phyloP scores from a whole-genome alignment of 2,329 filamentous ascomycete genomes.

The Penicillium sp. region DNA sequence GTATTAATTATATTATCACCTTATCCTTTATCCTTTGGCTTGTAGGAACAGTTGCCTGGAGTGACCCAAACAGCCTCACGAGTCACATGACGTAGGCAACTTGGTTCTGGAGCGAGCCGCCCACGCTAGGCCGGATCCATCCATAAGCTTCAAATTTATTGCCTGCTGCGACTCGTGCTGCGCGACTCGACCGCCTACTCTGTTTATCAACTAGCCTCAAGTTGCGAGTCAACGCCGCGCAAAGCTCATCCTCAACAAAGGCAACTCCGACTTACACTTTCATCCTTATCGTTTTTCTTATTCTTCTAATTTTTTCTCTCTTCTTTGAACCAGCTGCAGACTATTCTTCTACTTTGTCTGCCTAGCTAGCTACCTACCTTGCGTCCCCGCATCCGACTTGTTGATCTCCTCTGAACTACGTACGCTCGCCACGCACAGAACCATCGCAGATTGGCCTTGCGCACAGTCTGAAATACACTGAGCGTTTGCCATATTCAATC shows the following conservation, averaged over 20 bases:
- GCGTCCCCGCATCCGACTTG: constrained; percentile 9
- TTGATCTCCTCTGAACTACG: neutral
- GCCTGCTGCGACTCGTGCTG: neutral
- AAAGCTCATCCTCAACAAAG: neutral
- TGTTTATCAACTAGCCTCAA: neutral
- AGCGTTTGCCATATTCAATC: neutral
- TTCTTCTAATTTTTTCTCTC: neutral
- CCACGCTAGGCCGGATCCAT: constrained; percentile 4
- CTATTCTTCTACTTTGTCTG: neutral
- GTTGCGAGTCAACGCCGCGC: constrained; percentile 5
- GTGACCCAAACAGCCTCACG: no score
- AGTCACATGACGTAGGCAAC: neutral
- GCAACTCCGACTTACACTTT: neutral
- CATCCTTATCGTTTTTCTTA: neutral
- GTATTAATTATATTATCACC: no score
- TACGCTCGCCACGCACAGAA: neutral
- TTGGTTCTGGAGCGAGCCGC: neutral
- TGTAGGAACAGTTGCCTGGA: no score
- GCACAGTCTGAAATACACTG: neutral
- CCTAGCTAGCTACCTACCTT: constrained; percentile 5
- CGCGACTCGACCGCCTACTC: neutral
- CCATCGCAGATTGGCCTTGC: constrained; percentile 1
- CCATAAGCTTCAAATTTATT: constrained; percentile 1
- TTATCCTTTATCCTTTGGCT: no score
- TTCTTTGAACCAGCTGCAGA: neutral